phyloP scores from a whole-genome alignment of 1,284 basidiomycete genomes.

The Boletus subluridellus region DNA sequence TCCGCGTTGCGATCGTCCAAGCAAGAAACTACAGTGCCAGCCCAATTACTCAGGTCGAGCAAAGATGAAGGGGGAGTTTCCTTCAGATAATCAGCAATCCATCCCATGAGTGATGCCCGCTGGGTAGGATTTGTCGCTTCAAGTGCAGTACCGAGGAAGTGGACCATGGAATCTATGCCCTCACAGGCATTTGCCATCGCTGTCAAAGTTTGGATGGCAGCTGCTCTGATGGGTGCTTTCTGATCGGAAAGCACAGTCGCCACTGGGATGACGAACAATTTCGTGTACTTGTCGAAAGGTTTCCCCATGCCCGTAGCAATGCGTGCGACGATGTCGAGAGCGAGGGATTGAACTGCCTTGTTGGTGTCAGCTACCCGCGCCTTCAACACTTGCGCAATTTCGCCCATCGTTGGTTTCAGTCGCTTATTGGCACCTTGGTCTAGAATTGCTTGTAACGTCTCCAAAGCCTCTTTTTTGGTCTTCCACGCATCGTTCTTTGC shows the following conservation, averaged over 20 bases:
- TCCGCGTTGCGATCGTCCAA: conserved; percentile 92
- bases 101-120: conserved; percentile 78
- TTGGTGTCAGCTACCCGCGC: conserved; percentile 89
- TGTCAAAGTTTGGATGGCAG: conserved; percentile 75
- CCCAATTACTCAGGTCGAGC: conserved; percentile 77
- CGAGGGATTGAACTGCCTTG: conserved; percentile 87
- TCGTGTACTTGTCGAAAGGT: conserved; percentile 87
- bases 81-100: conserved; percentile 82
- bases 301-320: conserved; percentile 94
- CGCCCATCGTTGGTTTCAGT: conserved; percentile 88
- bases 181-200: conserved; percentile 86
- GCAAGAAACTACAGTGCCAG: conserved; percentile 68
- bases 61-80: conserved; percentile 53
- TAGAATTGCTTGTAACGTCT: conserved; percentile 77
- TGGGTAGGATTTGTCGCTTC: conserved; percentile 89
- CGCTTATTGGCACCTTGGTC: conserved; percentile 91
- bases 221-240: conserved; percentile 81
- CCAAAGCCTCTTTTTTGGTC: conserved; percentile 92
- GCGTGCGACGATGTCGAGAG: conserved; percentile 86
- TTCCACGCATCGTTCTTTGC: conserved; percentile 96
- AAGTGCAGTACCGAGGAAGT: conserved; percentile 74
- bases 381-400: conserved; percentile 87
- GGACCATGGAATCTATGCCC: conserved; percentile 77
- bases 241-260: conserved; percentile 89
- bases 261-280: conserved; percentile 74